These are phyloP conservation scores for Samsoniella hepiali DNA, from an alignment of 2,329 filamentous ascomycete species.

Conservation along the genomic window DNA sequence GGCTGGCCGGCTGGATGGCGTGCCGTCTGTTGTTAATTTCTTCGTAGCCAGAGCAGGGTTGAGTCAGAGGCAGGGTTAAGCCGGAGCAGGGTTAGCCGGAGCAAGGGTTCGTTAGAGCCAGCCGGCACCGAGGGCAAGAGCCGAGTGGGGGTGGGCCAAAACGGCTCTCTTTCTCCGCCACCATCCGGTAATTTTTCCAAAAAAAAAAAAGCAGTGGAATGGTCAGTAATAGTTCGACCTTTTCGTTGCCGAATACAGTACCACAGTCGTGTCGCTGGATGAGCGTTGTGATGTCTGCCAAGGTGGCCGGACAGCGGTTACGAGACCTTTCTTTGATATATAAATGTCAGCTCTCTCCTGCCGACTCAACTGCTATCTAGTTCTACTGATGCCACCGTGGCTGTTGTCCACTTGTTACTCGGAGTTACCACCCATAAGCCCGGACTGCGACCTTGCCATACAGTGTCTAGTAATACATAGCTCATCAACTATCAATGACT, in stretches of 20 bases:
- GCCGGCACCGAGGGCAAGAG: conserved; percentile 7
- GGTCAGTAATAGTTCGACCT: neutral
- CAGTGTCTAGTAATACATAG: neutral
- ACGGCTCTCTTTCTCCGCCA: neutral
- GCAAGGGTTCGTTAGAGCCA: neutral
- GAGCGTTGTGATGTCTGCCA: neutral
- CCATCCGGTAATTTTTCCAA: neutral
- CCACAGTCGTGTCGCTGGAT: too few relatives aligned
- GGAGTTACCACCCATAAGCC: neutral
- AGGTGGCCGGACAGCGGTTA: neutral
- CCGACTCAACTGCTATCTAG: neutral
- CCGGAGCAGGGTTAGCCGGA: neutral
- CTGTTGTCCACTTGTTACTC: neutral
- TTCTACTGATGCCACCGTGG: neutral
- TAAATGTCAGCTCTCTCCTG: neutral
- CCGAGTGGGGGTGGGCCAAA: conserved; percentile 16
- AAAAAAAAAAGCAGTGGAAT: neutral
- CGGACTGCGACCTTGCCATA: neutral
- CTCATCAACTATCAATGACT: too few relatives aligned
- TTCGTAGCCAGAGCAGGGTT: neutral
- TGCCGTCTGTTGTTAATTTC: neutral
- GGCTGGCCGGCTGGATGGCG: neutral
- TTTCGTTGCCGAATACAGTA: neutral
- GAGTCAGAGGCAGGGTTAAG: neutral
- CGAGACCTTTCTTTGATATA: too few relatives aligned